Evolutionary conservation across 257 asterid species (phyloP).

Genomic region (Phtheirospermum japonicum): DNA sequence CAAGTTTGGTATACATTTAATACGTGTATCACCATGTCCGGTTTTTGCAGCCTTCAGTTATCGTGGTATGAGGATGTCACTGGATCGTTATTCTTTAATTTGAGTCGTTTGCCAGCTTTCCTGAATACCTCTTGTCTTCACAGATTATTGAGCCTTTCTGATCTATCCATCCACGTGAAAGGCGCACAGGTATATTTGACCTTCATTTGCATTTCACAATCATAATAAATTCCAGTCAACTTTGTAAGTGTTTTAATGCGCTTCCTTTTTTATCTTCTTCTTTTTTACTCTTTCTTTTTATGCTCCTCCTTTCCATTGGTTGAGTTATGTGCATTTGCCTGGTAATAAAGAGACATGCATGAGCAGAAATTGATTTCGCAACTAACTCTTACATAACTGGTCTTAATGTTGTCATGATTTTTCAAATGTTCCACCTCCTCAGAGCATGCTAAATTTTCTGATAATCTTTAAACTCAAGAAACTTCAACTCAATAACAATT

Average conservation of each 20-base stretch:
- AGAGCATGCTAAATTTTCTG: too few relatives aligned
- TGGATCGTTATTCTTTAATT: conserved; percentile 68
- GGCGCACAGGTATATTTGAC: conserved; percentile 50
- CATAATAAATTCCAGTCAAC: neutral
- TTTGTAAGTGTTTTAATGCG: neutral
- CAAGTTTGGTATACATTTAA: neutral
- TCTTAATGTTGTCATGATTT: too few relatives aligned
- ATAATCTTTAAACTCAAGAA: neutral
- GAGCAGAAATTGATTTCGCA: neutral
- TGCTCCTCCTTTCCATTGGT: neutral
- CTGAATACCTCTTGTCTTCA: conserved; percentile 83
- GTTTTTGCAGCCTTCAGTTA: conserved; percentile 58
- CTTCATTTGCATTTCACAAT: conserved; percentile 23
- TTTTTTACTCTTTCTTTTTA: too few relatives aligned
- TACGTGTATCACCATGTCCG: conserved; percentile 6
- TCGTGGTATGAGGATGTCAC: conserved; percentile 65
- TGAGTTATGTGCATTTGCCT: too few relatives aligned
- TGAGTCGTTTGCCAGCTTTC: conserved; percentile 81
- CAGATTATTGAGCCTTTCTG: conserved; percentile 51
- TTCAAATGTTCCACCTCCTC: too few relatives aligned
- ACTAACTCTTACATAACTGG: neutral
- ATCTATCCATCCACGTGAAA: conserved; percentile 42
- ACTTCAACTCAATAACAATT: neutral
- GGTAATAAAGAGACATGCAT: too few relatives aligned
- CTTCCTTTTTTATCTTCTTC: too few relatives aligned